Evolutionary conservation across 306 rosid species (phyloP).

Genomic region (Ammopiptanthus mongolicus): DNA sequence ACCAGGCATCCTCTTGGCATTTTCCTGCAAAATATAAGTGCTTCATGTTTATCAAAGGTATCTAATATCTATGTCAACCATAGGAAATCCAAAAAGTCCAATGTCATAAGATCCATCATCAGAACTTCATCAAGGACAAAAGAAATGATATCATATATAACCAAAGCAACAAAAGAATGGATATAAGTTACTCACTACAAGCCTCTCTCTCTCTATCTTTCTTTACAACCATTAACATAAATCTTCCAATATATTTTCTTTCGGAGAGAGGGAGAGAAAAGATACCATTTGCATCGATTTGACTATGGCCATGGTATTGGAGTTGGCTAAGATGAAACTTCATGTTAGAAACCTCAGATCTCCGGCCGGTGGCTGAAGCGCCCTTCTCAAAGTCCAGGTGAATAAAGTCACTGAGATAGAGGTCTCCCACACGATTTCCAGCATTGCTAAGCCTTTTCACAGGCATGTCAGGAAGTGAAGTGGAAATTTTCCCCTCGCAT

Average conservation of each 20-base stretch:
- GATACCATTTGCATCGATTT: constrained; percentile 55
- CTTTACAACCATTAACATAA: neutral
- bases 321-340: constrained; percentile 66
- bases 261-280: neutral
- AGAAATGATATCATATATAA: neutral
- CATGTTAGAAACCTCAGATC: constrained; percentile 67
- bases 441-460: constrained; percentile 41
- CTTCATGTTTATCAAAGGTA: constrained; percentile 12
- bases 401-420: constrained; percentile 46
- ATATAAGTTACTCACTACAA: neutral
- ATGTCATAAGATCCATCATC: no score
- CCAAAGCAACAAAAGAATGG: neutral
- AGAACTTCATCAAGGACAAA: neutral
- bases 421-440: constrained; percentile 42
- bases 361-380: constrained; percentile 43
- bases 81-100: no score
- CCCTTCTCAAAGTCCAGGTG: constrained; percentile 63
- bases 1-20: constrained; percentile 67
- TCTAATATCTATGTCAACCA: constrained; percentile 1
- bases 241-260: neutral
- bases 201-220: neutral
- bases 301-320: constrained; percentile 65
- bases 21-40: constrained; percentile 35
- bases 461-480: constrained; percentile 40
- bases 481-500: no score